Percentiles rank a stretch among this genome's conserved stretches.
Evolutionary conservation across 1,284 basidiomycete species (phyloP).

Genomic region (Heterobasidion parviporum): DNA sequence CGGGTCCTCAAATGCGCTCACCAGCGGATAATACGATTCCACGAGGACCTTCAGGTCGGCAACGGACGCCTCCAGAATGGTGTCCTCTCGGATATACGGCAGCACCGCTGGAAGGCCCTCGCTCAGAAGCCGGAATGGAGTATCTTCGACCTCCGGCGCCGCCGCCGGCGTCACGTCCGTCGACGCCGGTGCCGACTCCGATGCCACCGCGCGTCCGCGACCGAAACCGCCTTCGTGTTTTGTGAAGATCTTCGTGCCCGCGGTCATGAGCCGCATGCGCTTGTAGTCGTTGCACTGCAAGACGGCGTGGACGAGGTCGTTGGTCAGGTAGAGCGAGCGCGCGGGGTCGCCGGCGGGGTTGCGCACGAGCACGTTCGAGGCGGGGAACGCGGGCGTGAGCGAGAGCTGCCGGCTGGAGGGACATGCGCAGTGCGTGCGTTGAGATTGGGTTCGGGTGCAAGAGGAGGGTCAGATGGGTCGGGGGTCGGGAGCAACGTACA

Average conservation of each 20-base stretch:
- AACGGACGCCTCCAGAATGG: constrained; percentile 58
- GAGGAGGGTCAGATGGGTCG: not conserved
- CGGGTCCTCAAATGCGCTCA: constrained; percentile 50
- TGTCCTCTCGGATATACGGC: constrained; percentile 62
- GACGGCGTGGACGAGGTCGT: constrained; percentile 75
- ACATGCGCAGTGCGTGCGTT: not conserved
- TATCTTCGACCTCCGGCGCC: constrained; percentile 23
- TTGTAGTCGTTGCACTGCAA: constrained; percentile 81
- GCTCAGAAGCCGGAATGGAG: constrained; percentile 72
- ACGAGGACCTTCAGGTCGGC: constrained; percentile 61
- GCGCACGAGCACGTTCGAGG: constrained; percentile 76
- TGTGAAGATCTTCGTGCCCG: constrained; percentile 81
- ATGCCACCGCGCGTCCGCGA: constrained; percentile 15
- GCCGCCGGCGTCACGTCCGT: not conserved
- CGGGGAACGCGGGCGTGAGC: constrained; percentile 69
- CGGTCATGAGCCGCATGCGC: constrained; percentile 80
- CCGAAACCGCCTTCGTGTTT: constrained; percentile 48
- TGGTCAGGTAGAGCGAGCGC: constrained; percentile 86
- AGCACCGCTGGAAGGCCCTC: constrained; percentile 83
- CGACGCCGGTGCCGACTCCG: not conserved
- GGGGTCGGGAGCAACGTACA: constrained; percentile 36
- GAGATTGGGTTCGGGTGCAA: not conserved
- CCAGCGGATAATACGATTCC: constrained; percentile 72
- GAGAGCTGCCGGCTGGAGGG: constrained; percentile 60
- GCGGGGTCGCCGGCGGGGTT: constrained; percentile 76